Evolutionary conservation across 345 rosid species (phyloP), one percentile per base, ranked within the genome.

Genomic region (Hevea brasiliensis): DNA sequence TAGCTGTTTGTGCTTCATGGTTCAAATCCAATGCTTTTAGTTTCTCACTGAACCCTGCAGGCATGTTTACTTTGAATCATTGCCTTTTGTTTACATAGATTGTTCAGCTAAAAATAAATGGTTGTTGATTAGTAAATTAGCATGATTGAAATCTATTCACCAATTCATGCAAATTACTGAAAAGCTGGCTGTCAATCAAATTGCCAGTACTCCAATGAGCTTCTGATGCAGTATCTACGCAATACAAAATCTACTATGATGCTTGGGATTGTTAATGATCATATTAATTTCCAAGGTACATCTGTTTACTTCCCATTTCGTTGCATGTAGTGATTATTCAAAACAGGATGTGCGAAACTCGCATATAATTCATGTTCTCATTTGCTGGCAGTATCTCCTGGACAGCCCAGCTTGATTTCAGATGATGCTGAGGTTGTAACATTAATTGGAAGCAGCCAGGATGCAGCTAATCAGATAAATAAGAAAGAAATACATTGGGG

Each of bases 401-500:
- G 97, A 72, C 97, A 91, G 75, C 98, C 97, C 54, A 78, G 56
- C 77, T 85, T 91, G 53, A 76, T 89, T 73, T 93, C 95, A 29
- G 98, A 96, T 84, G 98, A 93, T 73, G 75, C 88, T 55, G 97
- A 94, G 72, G 88, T 83, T 81, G 92, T 93, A 74, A 85, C 89
- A 37, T 85, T 88, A 72, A 82, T 91, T 56, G 97, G 93, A 70
- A 84, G 90, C 74, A 87, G 80, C 62, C 93, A 87, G 79, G 98
- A 88, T 58, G 77, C 84, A 29, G 92, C 94, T 74, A 82, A 83
- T 81, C 85, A 84, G 84, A 80, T 89, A 74, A 94, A 88, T 79
- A 89, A 87, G 80, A 94, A 86, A 79, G 98, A 90, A 85, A 85
- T 92, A 77, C 95, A 82, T 68, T 89, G 95, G 97, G 97, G 97